Conservation (phyloP, 192 early-diverging fungal species). For the Coemansia sp. region DNA sequence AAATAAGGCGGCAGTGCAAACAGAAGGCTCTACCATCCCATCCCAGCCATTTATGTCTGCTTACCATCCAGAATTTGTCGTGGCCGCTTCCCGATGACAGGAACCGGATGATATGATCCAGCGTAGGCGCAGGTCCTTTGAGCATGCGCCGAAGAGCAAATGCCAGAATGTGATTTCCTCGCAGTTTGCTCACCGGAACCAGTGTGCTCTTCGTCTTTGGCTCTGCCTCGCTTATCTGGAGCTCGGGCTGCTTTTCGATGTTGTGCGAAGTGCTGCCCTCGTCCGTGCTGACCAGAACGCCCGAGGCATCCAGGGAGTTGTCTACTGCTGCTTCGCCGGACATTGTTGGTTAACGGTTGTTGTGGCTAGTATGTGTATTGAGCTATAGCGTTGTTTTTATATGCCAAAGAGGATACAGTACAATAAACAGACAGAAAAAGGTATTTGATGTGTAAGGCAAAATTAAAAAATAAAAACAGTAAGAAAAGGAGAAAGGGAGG, state of each 20-base stretch:
- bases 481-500: background rate
- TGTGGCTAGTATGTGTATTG: background rate
- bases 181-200: conserved; percentile 18
- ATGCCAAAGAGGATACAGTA: background rate
- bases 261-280: conserved; percentile 9
- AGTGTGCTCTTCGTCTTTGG: background rate
- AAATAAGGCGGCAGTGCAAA: too few relatives aligned
- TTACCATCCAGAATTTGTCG: conserved; percentile 72
- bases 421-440: background rate
- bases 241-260: conserved; percentile 2
- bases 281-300: conserved; percentile 23
- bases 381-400: background rate
- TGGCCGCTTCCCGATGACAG: conserved; percentile 61
- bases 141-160: conserved; percentile 48
- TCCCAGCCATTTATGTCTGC: background rate
- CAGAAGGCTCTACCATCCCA: background rate
- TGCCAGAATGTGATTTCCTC: conserved; percentile 41
- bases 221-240: background rate
- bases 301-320: conserved; percentile 41
- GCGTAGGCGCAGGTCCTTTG: conserved; percentile 61
- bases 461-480: conserved; percentile 2
- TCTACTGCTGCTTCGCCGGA: conserved; percentile 9
- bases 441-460: background rate
- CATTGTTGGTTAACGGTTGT: background rate
- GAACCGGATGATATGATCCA: conserved; percentile 66